phyloP scores from a whole-genome alignment of 1,284 basidiomycete genomes.

The Cystobasidiaceae sp. region DNA sequence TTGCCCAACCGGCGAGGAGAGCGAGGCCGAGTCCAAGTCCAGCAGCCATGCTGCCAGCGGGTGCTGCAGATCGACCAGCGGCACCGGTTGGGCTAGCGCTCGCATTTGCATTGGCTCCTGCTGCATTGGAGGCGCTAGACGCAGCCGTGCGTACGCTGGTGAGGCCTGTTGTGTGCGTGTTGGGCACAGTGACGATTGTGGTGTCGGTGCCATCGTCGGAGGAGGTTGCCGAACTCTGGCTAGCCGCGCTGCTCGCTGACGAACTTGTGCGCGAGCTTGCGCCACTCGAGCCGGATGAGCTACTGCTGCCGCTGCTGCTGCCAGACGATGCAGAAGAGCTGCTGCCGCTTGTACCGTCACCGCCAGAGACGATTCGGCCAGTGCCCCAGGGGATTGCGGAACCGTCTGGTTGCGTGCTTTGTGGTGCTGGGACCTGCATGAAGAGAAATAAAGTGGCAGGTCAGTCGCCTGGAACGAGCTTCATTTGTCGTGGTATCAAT shows the following conservation, averaged over 20 bases:
- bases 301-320: background rate
- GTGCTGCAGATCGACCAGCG: background rate
- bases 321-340: slow-evolving; percentile 5
- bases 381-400: slow-evolving; percentile 63
- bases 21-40: slow-evolving; percentile 14
- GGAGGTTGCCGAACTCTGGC: too few relatives aligned
- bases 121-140: too few relatives aligned
- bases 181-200: too few relatives aligned
- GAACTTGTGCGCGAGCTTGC: background rate
- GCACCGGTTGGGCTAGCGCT: background rate
- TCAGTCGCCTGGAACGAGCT: background rate
- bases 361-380: slow-evolving; percentile 56
- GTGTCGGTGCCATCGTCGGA: too few relatives aligned
- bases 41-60: slow-evolving; percentile 1
- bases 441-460: background rate
- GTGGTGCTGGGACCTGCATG: slow-evolving; percentile 14
- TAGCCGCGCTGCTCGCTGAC: too few relatives aligned
- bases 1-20: background rate
- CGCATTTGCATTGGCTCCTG: background rate
- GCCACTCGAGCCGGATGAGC: background rate
- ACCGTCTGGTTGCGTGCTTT: slow-evolving; percentile 56
- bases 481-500: background rate
- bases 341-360: background rate
- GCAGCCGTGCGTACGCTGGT: too few relatives aligned
- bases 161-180: too few relatives aligned